These are phyloP conservation scores for Singerocomus inundabilis DNA, from an alignment of 1,284 basidiomycete genomes.

Conservation along the genomic window DNA sequence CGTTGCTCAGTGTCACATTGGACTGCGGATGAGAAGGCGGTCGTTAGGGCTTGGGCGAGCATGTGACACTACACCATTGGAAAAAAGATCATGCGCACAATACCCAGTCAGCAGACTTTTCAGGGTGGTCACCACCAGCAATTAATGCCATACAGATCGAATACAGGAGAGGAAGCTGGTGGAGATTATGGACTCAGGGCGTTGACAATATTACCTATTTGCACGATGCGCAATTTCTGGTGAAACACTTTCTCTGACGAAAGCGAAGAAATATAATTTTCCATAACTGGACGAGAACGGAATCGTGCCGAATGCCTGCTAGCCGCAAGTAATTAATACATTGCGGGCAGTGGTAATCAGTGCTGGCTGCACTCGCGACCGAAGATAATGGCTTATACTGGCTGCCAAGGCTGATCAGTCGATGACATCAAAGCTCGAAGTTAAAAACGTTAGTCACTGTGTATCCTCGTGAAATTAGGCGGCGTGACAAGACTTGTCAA, in stretches of 20 bases:
- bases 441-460: too few species aligned
- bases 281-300: neutral
- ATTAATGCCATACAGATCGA: slow-evolving; percentile 6
- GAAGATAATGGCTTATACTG: slow-evolving; percentile 11
- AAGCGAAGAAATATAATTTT: neutral
- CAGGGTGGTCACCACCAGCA: slow-evolving; percentile 7
- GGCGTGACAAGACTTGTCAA: neutral
- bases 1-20: slow-evolving; percentile 12
- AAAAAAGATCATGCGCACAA: neutral
- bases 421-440: too few species aligned
- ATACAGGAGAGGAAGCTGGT: neutral
- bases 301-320: slow-evolving; percentile 8
- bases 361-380: slow-evolving; percentile 13
- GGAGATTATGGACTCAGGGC: slow-evolving; percentile 6
- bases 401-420: neutral
- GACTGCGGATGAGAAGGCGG: neutral
- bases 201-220: slow-evolving; percentile 16
- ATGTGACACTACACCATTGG: too few species aligned
- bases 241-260: neutral
- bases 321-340: slow-evolving; percentile 13
- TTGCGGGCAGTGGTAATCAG: slow-evolving; percentile 16
- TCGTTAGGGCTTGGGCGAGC: slow-evolving; percentile 1
- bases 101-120: neutral
- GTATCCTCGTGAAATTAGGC: too few species aligned
- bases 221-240: slow-evolving; percentile 6